Conservation (phyloP, 179 eudicot genomes). For the Beta corolliflora region DNA sequence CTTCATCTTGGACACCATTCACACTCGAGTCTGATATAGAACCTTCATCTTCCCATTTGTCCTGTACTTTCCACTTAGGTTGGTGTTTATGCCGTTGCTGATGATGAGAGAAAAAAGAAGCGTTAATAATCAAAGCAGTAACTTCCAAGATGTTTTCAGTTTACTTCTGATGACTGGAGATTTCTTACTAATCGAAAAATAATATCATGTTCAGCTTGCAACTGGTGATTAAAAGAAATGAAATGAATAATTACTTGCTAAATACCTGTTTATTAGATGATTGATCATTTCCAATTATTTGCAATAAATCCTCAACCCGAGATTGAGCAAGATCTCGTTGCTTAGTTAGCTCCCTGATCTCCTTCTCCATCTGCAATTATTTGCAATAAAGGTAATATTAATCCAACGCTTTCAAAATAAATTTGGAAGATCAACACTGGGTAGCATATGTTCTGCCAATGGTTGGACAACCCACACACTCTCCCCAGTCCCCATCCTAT, state of each 20-base stretch:
- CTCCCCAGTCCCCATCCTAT: neutral
- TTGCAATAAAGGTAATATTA: neutral
- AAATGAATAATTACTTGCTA: neutral
- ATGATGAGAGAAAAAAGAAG: neutral
- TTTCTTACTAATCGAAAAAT: neutral
- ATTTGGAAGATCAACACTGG: neutral
- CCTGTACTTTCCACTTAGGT: slow-evolving; percentile 40
- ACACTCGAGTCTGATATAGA: slow-evolving; percentile 54
- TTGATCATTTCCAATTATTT: slow-evolving; percentile 58
- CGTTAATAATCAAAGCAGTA: slow-evolving; percentile 1
- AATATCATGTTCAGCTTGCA: neutral
- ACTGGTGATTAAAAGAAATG: neutral
- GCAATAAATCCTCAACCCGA: slow-evolving; percentile 70
- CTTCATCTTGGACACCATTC: slow-evolving; percentile 32
- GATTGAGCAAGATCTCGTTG: slow-evolving; percentile 81
- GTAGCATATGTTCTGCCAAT: neutral
- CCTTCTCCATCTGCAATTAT: slow-evolving; percentile 68
- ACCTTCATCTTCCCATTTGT: slow-evolving; percentile 48
- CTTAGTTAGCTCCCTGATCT: slow-evolving; percentile 61
- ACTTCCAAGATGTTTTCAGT: neutral
- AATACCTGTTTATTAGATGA: slow-evolving; percentile 52
- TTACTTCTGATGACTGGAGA: neutral
- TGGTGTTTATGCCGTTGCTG: slow-evolving; percentile 38
- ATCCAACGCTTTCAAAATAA: neutral
- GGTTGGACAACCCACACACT: neutral